phyloP scores from a whole-genome alignment of 192 early-diverging fungal species.

The Coemansia sp. region DNA sequence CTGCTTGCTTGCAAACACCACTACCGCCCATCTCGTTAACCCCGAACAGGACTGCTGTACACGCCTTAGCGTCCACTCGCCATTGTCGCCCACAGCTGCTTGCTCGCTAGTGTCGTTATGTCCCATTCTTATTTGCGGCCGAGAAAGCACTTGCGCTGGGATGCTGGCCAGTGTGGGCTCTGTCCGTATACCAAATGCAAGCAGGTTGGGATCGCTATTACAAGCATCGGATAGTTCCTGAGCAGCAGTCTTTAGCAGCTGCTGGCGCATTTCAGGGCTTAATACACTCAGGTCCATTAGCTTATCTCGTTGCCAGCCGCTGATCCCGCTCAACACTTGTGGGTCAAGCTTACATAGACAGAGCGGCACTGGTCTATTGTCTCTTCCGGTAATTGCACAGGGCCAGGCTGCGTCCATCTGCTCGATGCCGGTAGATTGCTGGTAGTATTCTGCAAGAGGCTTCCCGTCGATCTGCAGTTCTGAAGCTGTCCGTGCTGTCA shows the following conservation, averaged over 20 bases:
- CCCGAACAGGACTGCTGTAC: too few species aligned
- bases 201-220: background rate
- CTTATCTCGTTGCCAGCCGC: conserved; percentile 9
- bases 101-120: too few species aligned
- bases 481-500: conserved; percentile 1
- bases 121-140: conserved; percentile 2
- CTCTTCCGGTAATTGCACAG: conserved; percentile 9
- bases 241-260: conserved; percentile 4
- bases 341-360: conserved; percentile 6
- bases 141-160: conserved; percentile 3
- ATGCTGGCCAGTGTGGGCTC: conserved; percentile 6
- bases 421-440: background rate
- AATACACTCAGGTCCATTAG: conserved; percentile 3
- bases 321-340: background rate
- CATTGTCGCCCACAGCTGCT: too few species aligned
- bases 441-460: conserved; percentile 10
- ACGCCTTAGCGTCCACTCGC: too few species aligned
- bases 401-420: conserved; percentile 3
- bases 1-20: conserved; percentile 17
- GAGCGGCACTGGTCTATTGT: conserved; percentile 10
- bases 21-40: conserved; percentile 23
- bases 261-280: background rate
- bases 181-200: conserved; percentile 19
- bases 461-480: conserved; percentile 4
- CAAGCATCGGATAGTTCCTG: background rate